Conservation (phyloP, 306 rosid species). For the Trifolium subterraneum region DNA sequence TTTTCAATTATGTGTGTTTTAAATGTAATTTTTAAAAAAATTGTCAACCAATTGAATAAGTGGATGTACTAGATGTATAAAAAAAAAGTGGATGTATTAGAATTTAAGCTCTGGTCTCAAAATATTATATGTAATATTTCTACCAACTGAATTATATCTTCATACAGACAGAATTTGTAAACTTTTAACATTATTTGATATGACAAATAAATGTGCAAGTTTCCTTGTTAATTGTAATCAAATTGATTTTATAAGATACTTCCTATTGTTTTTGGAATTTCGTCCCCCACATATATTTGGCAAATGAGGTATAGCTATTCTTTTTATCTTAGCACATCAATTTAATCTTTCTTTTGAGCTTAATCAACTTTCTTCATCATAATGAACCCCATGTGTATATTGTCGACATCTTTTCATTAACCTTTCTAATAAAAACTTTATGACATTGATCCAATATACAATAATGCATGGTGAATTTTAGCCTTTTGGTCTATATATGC, state of each 20-base stretch:
- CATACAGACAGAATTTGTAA: too few relatives aligned
- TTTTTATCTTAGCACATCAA: neutral
- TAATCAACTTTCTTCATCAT: slow-evolving; percentile 40
- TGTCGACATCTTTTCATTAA: slow-evolving; percentile 37
- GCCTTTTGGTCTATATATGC: slow-evolving; percentile 42
- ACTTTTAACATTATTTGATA: neutral
- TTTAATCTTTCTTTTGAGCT: neutral
- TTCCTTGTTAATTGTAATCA: neutral
- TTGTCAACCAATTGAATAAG: too few relatives aligned
- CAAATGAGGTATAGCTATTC: neutral
- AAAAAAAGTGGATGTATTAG: too few relatives aligned
- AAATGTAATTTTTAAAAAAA: too few relatives aligned
- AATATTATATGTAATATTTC: too few relatives aligned
- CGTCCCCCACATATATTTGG: slow-evolving; percentile 11
- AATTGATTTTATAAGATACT: too few relatives aligned
- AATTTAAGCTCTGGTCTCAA: too few relatives aligned
- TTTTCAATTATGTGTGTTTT: too few relatives aligned
- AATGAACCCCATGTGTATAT: slow-evolving; percentile 35
- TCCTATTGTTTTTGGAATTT: neutral
- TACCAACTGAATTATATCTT: too few relatives aligned
- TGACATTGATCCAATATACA: slow-evolving; percentile 29
- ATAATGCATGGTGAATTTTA: slow-evolving; percentile 33
- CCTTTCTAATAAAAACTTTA: slow-evolving; percentile 46
- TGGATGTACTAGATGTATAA: too few relatives aligned
- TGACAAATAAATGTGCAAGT: neutral